A percentile compares a stretch with the other conserved stretches of the same genome.
Evolutionary conservation across 2,329 filamentous ascomycete species (phyloP).

Genomic region (Xylariales sp.): DNA sequence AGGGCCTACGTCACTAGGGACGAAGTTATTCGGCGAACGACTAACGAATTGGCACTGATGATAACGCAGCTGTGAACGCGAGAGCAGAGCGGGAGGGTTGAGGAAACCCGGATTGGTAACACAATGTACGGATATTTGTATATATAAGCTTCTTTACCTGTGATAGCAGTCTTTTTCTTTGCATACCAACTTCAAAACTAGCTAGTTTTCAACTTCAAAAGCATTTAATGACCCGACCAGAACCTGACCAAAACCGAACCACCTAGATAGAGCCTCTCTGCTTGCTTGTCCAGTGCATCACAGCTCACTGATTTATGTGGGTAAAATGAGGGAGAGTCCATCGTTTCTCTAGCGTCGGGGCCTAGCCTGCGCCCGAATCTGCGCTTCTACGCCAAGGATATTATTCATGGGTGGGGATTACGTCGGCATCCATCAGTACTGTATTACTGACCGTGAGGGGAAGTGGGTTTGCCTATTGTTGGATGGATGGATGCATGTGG

Average conservation of each 20-base stretch:
- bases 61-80: not conserved
- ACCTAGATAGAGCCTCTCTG: no score
- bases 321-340: not conserved
- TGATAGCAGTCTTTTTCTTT: not conserved
- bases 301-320: no score
- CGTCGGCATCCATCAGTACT: not conserved
- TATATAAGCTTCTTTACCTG: not conserved
- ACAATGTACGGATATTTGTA: conserved; percentile 1
- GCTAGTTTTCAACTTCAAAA: not conserved
- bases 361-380: not conserved
- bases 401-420: not conserved
- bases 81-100: not conserved
- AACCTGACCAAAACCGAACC: no score
- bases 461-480: not conserved
- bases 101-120: not conserved
- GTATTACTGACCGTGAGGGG: not conserved
- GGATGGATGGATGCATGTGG: not conserved
- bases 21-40: not conserved
- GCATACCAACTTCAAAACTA: no score
- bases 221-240: not conserved
- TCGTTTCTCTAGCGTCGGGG: not conserved
- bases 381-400: conserved; percentile 3
- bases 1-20: not conserved
- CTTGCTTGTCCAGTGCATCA: no score
- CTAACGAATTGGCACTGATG: not conserved